These are phyloP conservation scores for Earliella scabrosa DNA, from an alignment of 1,284 basidiomycete genomes.

Conservation along the genomic window DNA sequence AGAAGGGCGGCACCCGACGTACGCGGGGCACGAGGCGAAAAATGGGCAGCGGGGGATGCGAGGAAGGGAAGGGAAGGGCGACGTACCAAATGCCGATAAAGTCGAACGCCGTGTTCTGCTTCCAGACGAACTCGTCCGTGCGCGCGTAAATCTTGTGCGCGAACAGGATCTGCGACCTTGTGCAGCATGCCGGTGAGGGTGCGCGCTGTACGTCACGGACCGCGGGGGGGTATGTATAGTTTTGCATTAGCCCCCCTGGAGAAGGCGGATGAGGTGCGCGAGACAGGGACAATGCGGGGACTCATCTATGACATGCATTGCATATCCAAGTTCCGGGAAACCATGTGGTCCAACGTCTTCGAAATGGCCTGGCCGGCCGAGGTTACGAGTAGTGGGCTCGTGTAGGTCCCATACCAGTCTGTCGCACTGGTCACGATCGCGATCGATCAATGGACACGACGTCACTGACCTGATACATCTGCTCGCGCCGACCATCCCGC, in stretches of 20 bases:
- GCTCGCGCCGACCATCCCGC: conserved; percentile 52
- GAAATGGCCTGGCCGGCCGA: conserved; percentile 41
- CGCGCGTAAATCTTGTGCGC: conserved; percentile 46
- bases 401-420: conserved; percentile 64
- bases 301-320: conserved; percentile 60
- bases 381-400: conserved; percentile 49
- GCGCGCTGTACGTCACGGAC: conserved; percentile 48
- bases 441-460: conserved; percentile 7
- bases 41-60: background rate
- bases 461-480: conserved; percentile 60
- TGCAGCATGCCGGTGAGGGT: conserved; percentile 60
- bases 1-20: no score
- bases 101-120: conserved; percentile 42
- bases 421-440: conserved; percentile 10
- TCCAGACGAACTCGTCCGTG: conserved; percentile 38
- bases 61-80: background rate
- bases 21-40: background rate
- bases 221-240: conserved; percentile 44
- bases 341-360: conserved; percentile 51
- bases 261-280: no score
- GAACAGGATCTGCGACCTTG: conserved; percentile 50
- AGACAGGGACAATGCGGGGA: background rate
- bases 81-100: conserved; percentile 58
- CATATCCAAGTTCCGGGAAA: conserved; percentile 58
- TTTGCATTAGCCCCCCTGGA: conserved; percentile 62